These are phyloP conservation scores for Trichocladium uniseriatum DNA, from an alignment of 495 filamentous ascomycete species.

Conservation along the genomic window DNA sequence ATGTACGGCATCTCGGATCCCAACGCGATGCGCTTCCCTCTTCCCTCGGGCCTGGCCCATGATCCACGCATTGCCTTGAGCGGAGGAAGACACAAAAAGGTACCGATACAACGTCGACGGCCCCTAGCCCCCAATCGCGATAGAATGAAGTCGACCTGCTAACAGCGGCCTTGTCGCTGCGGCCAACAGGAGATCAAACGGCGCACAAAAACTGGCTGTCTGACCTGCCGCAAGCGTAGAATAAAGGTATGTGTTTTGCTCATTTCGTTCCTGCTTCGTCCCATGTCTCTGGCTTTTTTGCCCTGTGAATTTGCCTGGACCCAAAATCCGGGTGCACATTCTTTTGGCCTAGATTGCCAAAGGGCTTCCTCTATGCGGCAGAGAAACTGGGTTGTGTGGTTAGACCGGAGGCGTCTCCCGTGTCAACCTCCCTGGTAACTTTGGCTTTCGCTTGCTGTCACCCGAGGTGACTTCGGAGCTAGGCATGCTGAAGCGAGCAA, in stretches of 20 bases:
- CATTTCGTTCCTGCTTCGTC: not conserved
- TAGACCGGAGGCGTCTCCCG: no score
- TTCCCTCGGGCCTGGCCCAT: constrained; percentile 38
- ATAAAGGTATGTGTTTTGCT: constrained; percentile 74
- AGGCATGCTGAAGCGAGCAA: constrained; percentile 27
- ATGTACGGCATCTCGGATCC: constrained; percentile 26
- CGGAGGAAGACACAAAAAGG: constrained; percentile 83
- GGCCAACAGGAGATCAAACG: constrained; percentile 77
- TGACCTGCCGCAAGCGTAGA: constrained; percentile 92
- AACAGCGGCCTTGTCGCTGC: constrained; percentile 19
- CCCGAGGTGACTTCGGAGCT: constrained; percentile 17
- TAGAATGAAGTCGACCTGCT: constrained; percentile 2
- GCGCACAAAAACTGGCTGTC: constrained; percentile 92
- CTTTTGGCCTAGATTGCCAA: no score
- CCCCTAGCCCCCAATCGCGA: constrained; percentile 1
- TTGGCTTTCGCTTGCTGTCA: no score
- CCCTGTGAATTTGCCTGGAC: not conserved
- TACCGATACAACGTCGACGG: constrained; percentile 23
- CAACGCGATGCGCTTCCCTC: constrained; percentile 46
- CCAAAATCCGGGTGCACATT: not conserved
- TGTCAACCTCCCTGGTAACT: no score
- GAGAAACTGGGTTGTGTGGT: no score
- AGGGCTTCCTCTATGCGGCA: no score
- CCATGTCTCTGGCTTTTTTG: not conserved
- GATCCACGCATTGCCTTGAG: constrained; percentile 60